Conservation (phyloP, 2,329 filamentous ascomycete genomes). For the Penicillium sp. region DNA sequence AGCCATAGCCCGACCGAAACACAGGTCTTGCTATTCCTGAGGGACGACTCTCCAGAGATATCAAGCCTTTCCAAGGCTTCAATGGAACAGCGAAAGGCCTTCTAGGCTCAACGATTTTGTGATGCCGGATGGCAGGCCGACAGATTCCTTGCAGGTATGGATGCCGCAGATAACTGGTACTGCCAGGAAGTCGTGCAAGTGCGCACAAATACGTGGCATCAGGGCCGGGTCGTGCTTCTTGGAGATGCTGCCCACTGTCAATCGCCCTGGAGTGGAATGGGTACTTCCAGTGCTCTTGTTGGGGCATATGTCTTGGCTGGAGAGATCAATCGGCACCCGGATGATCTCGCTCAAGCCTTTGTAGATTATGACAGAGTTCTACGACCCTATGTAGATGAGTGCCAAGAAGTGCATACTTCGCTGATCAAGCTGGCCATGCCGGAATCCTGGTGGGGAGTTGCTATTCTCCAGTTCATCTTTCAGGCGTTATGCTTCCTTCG, state of each 20-base stretch:
- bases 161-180: slow-evolving; percentile 52
- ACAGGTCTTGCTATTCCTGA: slow-evolving; percentile 32
- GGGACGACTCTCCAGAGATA: slow-evolving; percentile 21
- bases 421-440: slow-evolving; percentile 26
- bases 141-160: slow-evolving; percentile 48
- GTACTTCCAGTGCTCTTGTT: slow-evolving; percentile 43
- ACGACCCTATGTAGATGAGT: slow-evolving; percentile 32
- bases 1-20: slow-evolving; percentile 30
- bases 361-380: slow-evolving; percentile 31
- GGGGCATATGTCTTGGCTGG: slow-evolving; percentile 64
- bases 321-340: slow-evolving; percentile 42
- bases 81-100: slow-evolving; percentile 36
- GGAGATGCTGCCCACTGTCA: slow-evolving; percentile 51
- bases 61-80: slow-evolving; percentile 20
- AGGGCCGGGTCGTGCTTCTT: slow-evolving; percentile 44
- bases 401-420: slow-evolving; percentile 28
- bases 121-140: slow-evolving; percentile 48
- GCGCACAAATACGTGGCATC: slow-evolving; percentile 37
- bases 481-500: slow-evolving; percentile 23
- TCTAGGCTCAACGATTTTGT: slow-evolving; percentile 38
- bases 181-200: slow-evolving; percentile 48
- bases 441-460: slow-evolving; percentile 30
- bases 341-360: slow-evolving; percentile 30
- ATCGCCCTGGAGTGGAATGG: slow-evolving; percentile 44
- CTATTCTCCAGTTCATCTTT: slow-evolving; percentile 24